Conservation (phyloP, 441 rosid genomes). For the Dalechampia spathulata region DNA sequence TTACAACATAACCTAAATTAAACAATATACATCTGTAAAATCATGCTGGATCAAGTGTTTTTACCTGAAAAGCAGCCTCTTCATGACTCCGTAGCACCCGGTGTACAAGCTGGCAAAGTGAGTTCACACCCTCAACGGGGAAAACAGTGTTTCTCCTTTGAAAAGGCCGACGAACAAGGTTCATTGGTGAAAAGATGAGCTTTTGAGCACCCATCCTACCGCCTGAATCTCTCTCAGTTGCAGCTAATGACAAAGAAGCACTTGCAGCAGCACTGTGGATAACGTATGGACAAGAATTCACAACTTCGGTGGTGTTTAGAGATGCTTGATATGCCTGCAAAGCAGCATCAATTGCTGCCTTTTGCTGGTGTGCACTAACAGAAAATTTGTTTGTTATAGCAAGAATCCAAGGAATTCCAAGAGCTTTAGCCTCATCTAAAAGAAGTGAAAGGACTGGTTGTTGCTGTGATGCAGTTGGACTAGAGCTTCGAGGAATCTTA, state of each 20-base stretch:
- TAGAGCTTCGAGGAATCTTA: slow-evolving; percentile 62
- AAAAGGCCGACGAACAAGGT: slow-evolving; percentile 66
- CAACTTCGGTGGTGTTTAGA: slow-evolving; percentile 48
- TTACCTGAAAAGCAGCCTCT: slow-evolving; percentile 83
- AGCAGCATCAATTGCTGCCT: slow-evolving; percentile 62
- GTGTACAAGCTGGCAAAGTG: slow-evolving; percentile 70
- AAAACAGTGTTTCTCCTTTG: slow-evolving; percentile 67
- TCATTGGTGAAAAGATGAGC: slow-evolving; percentile 56
- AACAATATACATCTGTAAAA: background rate
- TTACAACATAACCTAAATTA: no score
- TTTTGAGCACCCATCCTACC: slow-evolving; percentile 48
- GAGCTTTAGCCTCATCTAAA: slow-evolving; percentile 83
- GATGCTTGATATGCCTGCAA: slow-evolving; percentile 75
- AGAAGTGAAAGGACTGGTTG: slow-evolving; percentile 78
- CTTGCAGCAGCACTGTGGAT: slow-evolving; percentile 57
- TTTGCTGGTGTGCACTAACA: slow-evolving; percentile 96
- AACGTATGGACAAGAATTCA: slow-evolving; percentile 87
- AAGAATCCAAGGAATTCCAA: slow-evolving; percentile 95
- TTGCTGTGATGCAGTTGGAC: slow-evolving; percentile 36
- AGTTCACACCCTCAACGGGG: slow-evolving; percentile 70
- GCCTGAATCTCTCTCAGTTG: slow-evolving; percentile 41
- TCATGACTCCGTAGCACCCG: slow-evolving; percentile 67
- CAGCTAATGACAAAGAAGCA: slow-evolving; percentile 70
- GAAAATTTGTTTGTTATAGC: slow-evolving; percentile 96
- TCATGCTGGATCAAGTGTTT: background rate